phyloP scores from a whole-genome alignment of 2,329 filamentous ascomycete genomes.

The Fusarium oxysporum region DNA sequence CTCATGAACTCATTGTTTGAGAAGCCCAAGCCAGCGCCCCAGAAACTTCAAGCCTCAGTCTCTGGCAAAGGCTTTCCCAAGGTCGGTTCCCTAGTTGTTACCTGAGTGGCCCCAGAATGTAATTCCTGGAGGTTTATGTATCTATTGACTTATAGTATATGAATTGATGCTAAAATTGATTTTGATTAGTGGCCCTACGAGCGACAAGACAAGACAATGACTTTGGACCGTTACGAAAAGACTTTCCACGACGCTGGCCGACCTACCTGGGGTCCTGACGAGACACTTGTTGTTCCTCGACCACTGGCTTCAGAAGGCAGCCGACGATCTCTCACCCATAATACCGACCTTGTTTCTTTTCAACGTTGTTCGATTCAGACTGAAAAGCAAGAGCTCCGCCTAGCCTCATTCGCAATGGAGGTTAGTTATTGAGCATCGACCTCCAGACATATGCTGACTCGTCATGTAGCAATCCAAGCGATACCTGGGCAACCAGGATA shows the following conservation, averaged over 20 bases:
- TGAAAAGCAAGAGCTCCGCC: conserved; percentile 72
- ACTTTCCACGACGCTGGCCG: conserved; percentile 80
- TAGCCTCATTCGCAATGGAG: conserved; percentile 71
- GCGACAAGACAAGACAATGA: conserved; percentile 77
- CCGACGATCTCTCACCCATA: conserved; percentile 44
- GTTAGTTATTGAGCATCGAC: conserved; percentile 46
- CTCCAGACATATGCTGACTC: conserved; percentile 22
- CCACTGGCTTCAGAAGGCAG: conserved; percentile 54
- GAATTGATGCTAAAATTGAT: conserved; percentile 60
- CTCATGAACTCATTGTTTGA: conserved; percentile 95
- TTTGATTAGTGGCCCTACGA: conserved; percentile 84
- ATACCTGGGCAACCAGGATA: conserved; percentile 66
- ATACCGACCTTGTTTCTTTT: conserved; percentile 49
- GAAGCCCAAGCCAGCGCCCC: conserved; percentile 70
- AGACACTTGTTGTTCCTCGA: conserved; percentile 73
- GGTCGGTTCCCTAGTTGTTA: conserved; percentile 77
- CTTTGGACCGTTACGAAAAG: conserved; percentile 72
- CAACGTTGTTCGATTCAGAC: conserved; percentile 65
- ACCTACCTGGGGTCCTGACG: conserved; percentile 81
- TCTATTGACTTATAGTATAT: conserved; percentile 46
- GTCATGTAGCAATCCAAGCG: conserved; percentile 64
- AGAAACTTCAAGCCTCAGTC: conserved; percentile 64
- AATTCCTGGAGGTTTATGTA: conserved; percentile 49
- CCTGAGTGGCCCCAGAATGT: conserved; percentile 48
- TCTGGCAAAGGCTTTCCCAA: conserved; percentile 78